Base-by-base conservation (phyloP, 1,139 yeast genomes). In the Hyphopichia fennica region DNA sequence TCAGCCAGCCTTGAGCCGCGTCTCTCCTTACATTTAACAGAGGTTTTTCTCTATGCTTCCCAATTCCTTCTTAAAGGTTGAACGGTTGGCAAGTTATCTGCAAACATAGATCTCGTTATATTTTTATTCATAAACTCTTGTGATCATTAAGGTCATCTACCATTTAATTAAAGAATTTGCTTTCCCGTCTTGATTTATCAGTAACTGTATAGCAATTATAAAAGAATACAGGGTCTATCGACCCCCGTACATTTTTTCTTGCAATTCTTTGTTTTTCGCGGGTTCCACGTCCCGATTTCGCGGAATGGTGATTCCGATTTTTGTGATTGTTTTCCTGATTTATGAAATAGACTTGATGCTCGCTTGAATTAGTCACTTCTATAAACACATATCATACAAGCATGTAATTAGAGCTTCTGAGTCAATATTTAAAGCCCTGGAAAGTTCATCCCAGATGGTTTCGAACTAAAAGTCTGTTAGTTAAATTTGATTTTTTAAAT, bases 391-490 rank as follows among this genome's bases (percentile, higher is more conserved):
- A 6, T 6, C 23, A 6, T 20, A 9, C 13, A 10, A 25, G n/a
- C n/a, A n/a, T n/a, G n/a, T n/a, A n/a, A n/a, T n/a, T 25, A 25
- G 28, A 25, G 9, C 13, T 9, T 25, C 28, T 8, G 28, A 10
- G 8, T 11, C 13, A 11, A 28, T 28, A 28, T 28, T 5, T 8
- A 28, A 3, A 6, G 31, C 7, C 7, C 10, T 5, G 13, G 22
- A 31, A 31, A 31, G 20, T 17, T 31, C 20, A 7, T 28, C 25
- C 50, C 50, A 47, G 5, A 45, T 35, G 13, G 35, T 23, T 34
- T 38, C 30, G 20, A 47, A 40, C 50, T 47, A 30, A 5, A 27
- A 10, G 8, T 8, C 14, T 13, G 44, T 46, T 41, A 45, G 44
- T 46, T 39, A 10, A 17, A 7, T 15, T 6, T 22, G 7, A 22